A percentile compares a stretch with the other conserved stretches of the same genome.
These are phyloP conservation scores for Hippophae rhamnoides DNA, from an alignment of 306 rosid genomes.

Conservation along the genomic window DNA sequence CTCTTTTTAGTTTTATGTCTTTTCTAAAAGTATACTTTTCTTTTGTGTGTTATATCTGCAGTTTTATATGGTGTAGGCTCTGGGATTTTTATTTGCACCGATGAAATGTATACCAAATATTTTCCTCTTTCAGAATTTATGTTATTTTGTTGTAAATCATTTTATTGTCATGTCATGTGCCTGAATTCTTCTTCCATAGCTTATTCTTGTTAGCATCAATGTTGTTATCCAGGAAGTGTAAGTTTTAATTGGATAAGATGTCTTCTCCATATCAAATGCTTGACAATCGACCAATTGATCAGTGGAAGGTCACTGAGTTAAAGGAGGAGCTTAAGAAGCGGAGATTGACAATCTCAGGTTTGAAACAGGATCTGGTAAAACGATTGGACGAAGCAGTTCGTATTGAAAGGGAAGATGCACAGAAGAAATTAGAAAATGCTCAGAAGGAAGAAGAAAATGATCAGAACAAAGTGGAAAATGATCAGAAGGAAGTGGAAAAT, in stretches of 20 bases:
- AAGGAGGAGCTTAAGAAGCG: slow-evolving; percentile 87
- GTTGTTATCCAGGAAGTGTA: slow-evolving; percentile 33
- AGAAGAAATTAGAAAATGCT: slow-evolving; percentile 30
- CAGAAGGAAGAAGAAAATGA: slow-evolving; percentile 13
- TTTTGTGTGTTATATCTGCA: too few species aligned
- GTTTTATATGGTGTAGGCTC: too few species aligned
- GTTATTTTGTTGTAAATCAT: too few species aligned
- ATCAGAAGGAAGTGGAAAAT: slow-evolving; percentile 18
- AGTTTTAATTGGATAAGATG: slow-evolving; percentile 42
- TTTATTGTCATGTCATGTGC: not conserved
- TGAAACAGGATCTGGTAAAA: slow-evolving; percentile 80
- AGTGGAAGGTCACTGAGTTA: slow-evolving; percentile 86
- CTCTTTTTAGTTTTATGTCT: too few species aligned
- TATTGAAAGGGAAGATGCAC: slow-evolving; percentile 32
- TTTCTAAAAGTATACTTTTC: too few species aligned
- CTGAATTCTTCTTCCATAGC: not conserved
- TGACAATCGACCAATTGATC: slow-evolving; percentile 68
- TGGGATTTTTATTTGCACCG: too few species aligned
- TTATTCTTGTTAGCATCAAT: not conserved
- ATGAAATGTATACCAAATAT: too few species aligned
- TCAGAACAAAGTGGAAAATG: not conserved
- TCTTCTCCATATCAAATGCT: slow-evolving; percentile 58
- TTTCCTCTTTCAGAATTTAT: too few species aligned
- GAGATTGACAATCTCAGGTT: slow-evolving; percentile 55
- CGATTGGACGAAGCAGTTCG: slow-evolving; percentile 74